Evolutionary conservation across 2,329 filamentous ascomycete species (phyloP).

Genomic region (Cadophora luteo-olivacea): DNA sequence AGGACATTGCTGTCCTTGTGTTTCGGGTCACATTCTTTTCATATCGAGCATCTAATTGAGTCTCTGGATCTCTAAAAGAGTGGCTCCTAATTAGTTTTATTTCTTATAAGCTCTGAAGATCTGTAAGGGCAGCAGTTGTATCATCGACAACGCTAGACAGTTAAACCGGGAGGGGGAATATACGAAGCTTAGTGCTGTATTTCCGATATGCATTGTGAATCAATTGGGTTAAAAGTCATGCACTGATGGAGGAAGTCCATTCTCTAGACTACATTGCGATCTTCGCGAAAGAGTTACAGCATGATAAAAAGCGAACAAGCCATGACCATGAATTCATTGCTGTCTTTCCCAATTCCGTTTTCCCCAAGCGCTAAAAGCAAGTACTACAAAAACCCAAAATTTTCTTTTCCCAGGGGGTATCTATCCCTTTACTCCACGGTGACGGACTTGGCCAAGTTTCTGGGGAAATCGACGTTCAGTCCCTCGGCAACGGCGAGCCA

Average conservation of each 20-base stretch:
- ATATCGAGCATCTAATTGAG: too few species aligned
- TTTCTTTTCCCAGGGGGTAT: slow-evolving; percentile 16
- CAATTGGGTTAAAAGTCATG: too few species aligned
- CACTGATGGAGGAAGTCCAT: neutral
- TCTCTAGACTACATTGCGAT: slow-evolving; percentile 4
- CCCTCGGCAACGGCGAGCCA: slow-evolving; percentile 97
- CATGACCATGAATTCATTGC: slow-evolving; percentile 23
- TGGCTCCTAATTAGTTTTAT: too few species aligned
- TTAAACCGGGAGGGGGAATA: too few species aligned
- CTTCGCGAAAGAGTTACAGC: neutral
- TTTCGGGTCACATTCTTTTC: too few species aligned
- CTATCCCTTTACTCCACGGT: slow-evolving; percentile 82
- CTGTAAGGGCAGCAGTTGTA: too few species aligned
- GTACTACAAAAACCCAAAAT: slow-evolving; percentile 21
- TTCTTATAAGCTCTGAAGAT: too few species aligned
- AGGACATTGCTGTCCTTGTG: too few species aligned
- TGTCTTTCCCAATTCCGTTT: slow-evolving; percentile 21
- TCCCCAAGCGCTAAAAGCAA: slow-evolving; percentile 30
- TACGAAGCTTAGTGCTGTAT: too few species aligned
- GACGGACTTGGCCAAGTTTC: slow-evolving; percentile 98
- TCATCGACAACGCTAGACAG: too few species aligned
- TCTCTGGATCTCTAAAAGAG: too few species aligned
- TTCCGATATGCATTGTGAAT: too few species aligned
- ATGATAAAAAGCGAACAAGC: neutral
- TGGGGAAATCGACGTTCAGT: slow-evolving; percentile 96